Conservation (phyloP, 2,329 filamentous ascomycete genomes). For the Microascus cirrosus region DNA sequence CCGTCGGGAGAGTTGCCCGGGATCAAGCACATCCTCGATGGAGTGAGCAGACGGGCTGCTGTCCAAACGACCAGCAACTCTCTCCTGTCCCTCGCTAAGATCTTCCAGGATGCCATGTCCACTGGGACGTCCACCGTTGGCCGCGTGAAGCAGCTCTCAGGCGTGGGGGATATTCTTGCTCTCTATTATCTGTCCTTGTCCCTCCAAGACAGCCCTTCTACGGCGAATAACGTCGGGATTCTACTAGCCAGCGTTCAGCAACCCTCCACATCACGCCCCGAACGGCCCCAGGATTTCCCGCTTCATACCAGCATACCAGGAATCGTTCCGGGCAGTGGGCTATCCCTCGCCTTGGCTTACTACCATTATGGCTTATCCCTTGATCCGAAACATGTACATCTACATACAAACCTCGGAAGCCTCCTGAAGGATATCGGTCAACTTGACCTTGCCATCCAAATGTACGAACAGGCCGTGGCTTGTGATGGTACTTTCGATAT, state of each 20-base stretch:
- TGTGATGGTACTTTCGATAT: constrained; percentile 97
- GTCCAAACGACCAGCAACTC: constrained; percentile 94
- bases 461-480: constrained; percentile 91
- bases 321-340: constrained; percentile 72
- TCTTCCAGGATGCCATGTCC: constrained; percentile 93
- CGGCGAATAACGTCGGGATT: constrained; percentile 96
- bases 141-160: constrained; percentile 52
- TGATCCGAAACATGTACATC: constrained; percentile 81
- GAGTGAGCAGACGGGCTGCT: constrained; percentile 63
- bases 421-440: constrained; percentile 94
- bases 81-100: constrained; percentile 87
- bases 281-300: background rate
- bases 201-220: constrained; percentile 90
- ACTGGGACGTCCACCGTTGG: constrained; percentile 48
- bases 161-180: constrained; percentile 84
- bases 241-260: constrained; percentile 92
- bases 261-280: constrained; percentile 8
- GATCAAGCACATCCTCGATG: constrained; percentile 59
- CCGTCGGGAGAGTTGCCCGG: constrained; percentile 69
- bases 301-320: constrained; percentile 52
- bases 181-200: constrained; percentile 94
- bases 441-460: constrained; percentile 78
- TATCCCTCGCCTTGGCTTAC: constrained; percentile 80
- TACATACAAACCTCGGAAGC: constrained; percentile 94
- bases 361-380: constrained; percentile 89